Conservation (phyloP, 129 eudicot genomes). For the Saposhnikovia divaricata region DNA sequence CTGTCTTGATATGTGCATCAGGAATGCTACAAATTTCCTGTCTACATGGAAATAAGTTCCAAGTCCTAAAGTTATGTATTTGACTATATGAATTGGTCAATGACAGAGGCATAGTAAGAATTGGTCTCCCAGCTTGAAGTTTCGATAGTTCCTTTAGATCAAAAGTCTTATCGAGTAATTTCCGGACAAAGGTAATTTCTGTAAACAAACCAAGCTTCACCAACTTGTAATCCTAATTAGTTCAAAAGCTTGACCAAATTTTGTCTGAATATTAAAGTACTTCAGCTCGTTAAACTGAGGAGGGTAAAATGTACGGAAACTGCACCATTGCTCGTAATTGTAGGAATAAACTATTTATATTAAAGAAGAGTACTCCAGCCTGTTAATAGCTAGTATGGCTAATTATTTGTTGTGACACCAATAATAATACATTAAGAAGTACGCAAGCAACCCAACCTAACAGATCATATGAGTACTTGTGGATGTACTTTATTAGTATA, state of each 20-base stretch:
- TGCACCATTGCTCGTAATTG: neutral
- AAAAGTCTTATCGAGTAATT: neutral
- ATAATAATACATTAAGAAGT: neutral
- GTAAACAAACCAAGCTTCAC: neutral
- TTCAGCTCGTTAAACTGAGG: neutral
- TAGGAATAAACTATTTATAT: neutral
- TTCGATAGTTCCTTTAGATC: too few relatives aligned
- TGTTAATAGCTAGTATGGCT: neutral
- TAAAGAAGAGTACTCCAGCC: neutral
- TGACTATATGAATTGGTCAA: neutral
- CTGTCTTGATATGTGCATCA: neutral
- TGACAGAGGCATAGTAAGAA: neutral
- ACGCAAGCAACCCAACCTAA: neutral
- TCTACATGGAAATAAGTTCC: neutral
- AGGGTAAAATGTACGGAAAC: neutral
- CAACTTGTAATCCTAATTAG: too few relatives aligned
- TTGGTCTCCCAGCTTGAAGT: neutral
- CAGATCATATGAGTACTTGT: neutral
- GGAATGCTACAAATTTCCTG: neutral
- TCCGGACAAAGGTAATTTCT: neutral
- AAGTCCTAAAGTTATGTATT: neutral
- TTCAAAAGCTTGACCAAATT: neutral
- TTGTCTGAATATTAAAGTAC: neutral
- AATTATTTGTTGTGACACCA: neutral
- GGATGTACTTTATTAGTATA: neutral